phyloP scores from a whole-genome alignment of 2,329 filamentous ascomycete species.

The Cladosporium colombiae region DNA sequence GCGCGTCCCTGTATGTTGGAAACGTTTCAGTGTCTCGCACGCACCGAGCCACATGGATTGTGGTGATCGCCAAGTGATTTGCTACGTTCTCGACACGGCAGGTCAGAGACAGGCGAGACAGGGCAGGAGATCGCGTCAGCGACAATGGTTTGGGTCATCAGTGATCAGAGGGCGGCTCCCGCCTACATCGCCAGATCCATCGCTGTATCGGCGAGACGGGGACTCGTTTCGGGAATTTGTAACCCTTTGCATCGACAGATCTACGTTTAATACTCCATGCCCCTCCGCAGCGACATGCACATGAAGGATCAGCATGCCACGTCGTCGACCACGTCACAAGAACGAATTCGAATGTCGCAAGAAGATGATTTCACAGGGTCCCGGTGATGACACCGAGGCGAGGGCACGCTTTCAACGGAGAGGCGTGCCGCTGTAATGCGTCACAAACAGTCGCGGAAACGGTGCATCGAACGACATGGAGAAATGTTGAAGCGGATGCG shows the following conservation, averaged over 20 bases:
- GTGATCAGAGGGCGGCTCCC: background rate
- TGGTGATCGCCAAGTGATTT: background rate
- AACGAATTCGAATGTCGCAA: background rate
- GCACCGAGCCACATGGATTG: background rate
- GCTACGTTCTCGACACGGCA: background rate
- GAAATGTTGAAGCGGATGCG: background rate
- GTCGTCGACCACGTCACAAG: background rate
- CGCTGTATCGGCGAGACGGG: constrained; percentile 1
- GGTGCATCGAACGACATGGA: background rate
- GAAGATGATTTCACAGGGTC: background rate
- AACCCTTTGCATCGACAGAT: background rate
- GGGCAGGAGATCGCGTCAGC: background rate
- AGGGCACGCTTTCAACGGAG: background rate
- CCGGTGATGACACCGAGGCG: background rate
- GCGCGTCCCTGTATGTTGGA: background rate
- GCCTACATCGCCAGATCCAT: constrained; percentile 4
- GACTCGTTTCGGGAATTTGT: background rate
- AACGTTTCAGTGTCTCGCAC: background rate
- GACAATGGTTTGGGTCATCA: background rate
- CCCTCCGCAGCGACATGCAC: background rate
- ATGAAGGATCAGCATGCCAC: background rate
- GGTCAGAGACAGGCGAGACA: background rate
- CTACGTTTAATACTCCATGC: background rate
- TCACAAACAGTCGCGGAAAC: background rate
- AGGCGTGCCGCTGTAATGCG: background rate